Percentiles rank a stretch among this genome's conserved stretches.
These are phyloP conservation scores for Lecanicillium sp. DNA, from an alignment of 2,329 filamentous ascomycete species.

Conservation along the genomic window DNA sequence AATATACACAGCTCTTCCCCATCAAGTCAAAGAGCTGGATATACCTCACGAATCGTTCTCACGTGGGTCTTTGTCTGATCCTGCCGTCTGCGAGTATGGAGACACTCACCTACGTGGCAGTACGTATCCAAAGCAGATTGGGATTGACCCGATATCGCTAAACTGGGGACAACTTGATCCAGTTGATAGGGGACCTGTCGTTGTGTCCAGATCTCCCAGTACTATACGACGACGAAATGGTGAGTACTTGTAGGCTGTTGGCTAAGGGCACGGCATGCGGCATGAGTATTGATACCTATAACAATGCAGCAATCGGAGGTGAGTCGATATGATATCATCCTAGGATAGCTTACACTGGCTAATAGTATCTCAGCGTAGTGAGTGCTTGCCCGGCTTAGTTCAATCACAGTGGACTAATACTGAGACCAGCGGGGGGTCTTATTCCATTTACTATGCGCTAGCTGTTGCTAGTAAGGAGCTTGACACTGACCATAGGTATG, in stretches of 20 bases:
- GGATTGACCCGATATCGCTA: slow-evolving; percentile 84
- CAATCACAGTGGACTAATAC: no score
- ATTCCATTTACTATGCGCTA: slow-evolving; percentile 91
- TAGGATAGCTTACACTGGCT: no score
- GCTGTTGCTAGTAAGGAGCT: slow-evolving; percentile 89
- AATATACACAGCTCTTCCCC: slow-evolving; percentile 9
- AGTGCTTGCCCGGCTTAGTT: slow-evolving; percentile 10
- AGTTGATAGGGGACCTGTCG: slow-evolving; percentile 71
- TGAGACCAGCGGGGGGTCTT: slow-evolving; percentile 63
- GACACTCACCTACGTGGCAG: slow-evolving; percentile 23
- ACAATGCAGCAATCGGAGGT: slow-evolving; percentile 47
- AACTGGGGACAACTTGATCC: slow-evolving; percentile 80
- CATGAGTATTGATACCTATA: slow-evolving; percentile 5
- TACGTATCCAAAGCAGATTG: slow-evolving; percentile 89
- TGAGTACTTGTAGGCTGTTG: slow-evolving; percentile 30
- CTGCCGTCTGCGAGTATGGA: background rate
- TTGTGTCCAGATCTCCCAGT: slow-evolving; percentile 68
- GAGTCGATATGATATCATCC: no score
- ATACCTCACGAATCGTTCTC: slow-evolving; percentile 48
- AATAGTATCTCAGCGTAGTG: slow-evolving; percentile 24
- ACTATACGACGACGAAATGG: slow-evolving; percentile 78
- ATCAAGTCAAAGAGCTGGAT: slow-evolving; percentile 31
- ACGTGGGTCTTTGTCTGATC: slow-evolving; percentile 28
- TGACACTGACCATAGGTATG: slow-evolving; percentile 65
- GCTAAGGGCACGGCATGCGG: no score